Evolutionary conservation across 495 filamentous ascomycete species (phyloP).

Genomic region (Podospora comata): DNA sequence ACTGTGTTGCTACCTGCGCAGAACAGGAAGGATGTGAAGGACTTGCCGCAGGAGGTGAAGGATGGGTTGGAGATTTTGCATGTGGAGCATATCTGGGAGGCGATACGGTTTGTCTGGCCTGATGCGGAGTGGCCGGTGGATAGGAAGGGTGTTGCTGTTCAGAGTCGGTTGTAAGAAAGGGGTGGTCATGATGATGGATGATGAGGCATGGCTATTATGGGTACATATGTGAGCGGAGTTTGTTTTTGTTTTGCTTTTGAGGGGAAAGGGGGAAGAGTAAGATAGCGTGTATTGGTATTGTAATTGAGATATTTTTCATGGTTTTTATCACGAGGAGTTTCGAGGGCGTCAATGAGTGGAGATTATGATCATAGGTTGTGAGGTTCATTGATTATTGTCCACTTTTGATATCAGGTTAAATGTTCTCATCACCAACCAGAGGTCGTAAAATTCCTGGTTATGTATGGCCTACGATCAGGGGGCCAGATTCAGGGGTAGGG

Average conservation of each 20-base stretch:
- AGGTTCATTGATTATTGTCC: no score
- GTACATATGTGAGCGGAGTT: background rate
- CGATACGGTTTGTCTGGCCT: conserved; percentile 78
- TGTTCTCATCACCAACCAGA: no score
- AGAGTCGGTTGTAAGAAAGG: conserved; percentile 34
- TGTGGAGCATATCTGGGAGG: conserved; percentile 91
- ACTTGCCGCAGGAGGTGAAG: conserved; percentile 86
- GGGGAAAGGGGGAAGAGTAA: background rate
- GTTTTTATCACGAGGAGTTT: no score
- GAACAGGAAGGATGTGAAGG: conserved; percentile 91
- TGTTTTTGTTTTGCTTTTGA: background rate
- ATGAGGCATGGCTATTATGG: background rate
- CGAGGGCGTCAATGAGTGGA: no score
- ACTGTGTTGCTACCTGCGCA: conserved; percentile 83
- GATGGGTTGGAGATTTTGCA: conserved; percentile 84
- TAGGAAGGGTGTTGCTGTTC: conserved; percentile 43
- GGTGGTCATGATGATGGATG: background rate
- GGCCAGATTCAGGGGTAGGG: no score
- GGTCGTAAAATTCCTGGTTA: no score
- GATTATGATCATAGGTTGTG: no score
- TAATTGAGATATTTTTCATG: background rate
- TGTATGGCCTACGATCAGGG: no score
- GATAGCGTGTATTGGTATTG: background rate
- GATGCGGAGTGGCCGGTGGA: conserved; percentile 76
- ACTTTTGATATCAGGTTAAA: no score